phyloP scores from a whole-genome alignment of 176 grass and related monocot genomes.

The Secale cereale region DNA sequence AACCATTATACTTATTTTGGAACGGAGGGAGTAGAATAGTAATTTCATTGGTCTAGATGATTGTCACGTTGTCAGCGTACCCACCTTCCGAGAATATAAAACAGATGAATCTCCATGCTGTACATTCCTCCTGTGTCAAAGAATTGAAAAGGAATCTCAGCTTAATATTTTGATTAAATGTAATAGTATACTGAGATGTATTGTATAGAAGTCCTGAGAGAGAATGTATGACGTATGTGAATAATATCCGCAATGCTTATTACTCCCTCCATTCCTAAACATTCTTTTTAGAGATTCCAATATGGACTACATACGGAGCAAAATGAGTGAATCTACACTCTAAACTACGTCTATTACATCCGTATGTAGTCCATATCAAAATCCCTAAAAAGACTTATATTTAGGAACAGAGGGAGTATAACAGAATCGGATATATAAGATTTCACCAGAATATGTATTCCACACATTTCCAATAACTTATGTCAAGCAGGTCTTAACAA shows the following conservation, averaged over 20 bases:
- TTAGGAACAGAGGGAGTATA: background rate
- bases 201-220: background rate
- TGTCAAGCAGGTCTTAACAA: background rate
- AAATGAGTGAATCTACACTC: no score
- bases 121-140: conserved; percentile 45
- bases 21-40: background rate
- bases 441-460: background rate
- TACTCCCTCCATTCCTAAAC: no score
- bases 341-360: no score
- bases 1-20: no score
- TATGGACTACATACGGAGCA: no score
- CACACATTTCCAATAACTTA: background rate
- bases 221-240: background rate
- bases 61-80: background rate
- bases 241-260: background rate
- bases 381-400: no score
- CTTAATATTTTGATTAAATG: background rate
- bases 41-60: background rate
- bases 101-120: conserved; percentile 17
- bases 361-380: no score
- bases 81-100: conserved; percentile 35
- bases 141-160: background rate
- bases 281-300: no score
- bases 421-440: background rate
- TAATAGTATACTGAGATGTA: background rate